Evolutionary conservation across 305 asterid species (phyloP).

Genomic region (Solanum hybrid): DNA sequence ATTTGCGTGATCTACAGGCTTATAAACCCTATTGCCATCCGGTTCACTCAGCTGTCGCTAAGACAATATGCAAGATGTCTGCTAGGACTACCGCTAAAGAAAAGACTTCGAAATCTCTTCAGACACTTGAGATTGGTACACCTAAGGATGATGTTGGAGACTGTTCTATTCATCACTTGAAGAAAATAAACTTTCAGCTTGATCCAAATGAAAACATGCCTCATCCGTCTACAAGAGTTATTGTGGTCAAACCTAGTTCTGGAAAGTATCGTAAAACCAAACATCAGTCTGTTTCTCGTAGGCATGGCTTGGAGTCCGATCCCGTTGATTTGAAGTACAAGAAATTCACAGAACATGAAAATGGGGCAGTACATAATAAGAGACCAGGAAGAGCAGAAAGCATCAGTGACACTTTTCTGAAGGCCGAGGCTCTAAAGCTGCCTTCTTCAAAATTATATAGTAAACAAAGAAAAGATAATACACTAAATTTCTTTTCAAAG

Average conservation of each 20-base stretch:
- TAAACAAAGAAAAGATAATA: background rate
- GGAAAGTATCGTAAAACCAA: constrained; percentile 8
- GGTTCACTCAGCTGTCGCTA: background rate
- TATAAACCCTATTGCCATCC: background rate
- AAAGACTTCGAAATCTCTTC: constrained; percentile 17
- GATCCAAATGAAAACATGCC: constrained; percentile 10
- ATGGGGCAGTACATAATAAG: constrained; percentile 2
- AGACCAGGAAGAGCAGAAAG: background rate
- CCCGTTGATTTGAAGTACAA: constrained; percentile 6
- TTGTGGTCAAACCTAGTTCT: constrained; percentile 17
- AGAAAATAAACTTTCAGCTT: background rate
- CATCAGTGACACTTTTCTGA: background rate
- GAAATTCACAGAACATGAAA: constrained; percentile 11
- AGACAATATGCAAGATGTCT: background rate
- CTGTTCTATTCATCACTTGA: constrained; percentile 11
- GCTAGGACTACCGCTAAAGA: constrained; percentile 5
- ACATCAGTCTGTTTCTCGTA: background rate
- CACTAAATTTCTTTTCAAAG: background rate
- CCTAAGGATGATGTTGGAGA: constrained; percentile 1
- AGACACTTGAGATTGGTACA: constrained; percentile 20
- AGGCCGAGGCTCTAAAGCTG: background rate
- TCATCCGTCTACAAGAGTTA: constrained; percentile 11
- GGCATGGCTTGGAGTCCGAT: constrained; percentile 5
- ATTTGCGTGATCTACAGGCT: background rate
- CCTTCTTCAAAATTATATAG: background rate